Percentiles rank a stretch among this genome's conserved stretches.
Conservation (phyloP, 768 basidiomycete genomes). For the Crassisporium funariophilum region DNA sequence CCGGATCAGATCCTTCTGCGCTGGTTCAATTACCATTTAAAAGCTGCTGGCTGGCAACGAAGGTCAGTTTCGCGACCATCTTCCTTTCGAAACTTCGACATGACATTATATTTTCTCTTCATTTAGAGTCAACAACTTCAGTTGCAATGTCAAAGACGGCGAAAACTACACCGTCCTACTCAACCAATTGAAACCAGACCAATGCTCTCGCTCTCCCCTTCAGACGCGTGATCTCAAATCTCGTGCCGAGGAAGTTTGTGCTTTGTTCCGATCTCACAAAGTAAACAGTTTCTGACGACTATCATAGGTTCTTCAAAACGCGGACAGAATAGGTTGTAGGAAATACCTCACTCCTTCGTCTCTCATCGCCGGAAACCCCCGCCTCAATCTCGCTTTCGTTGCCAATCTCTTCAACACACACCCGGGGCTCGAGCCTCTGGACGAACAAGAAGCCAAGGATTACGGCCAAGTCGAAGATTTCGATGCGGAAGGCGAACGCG, state of each 20-base stretch:
- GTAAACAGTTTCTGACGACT: neutral
- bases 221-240: conserved; percentile 80
- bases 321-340: conserved; percentile 89
- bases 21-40: conserved; percentile 99
- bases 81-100: neutral
- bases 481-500: conserved; percentile 97
- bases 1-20: conserved; percentile 97
- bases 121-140: conserved; percentile 92
- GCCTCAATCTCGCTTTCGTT: conserved; percentile 96
- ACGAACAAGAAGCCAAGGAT: conserved; percentile 91
- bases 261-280: neutral
- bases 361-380: conserved; percentile 91
- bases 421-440: conserved; percentile 92
- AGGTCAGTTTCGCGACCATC: conserved; percentile 46
- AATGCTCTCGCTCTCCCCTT: conserved; percentile 89
- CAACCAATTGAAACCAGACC: conserved; percentile 92
- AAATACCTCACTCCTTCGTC: conserved; percentile 94
- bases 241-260: conserved; percentile 78
- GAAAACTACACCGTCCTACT: conserved; percentile 98
- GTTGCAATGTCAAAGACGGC: conserved; percentile 94
- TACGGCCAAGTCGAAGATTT: conserved; percentile 94
- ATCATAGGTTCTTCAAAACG: conserved; percentile 82
- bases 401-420: conserved; percentile 99
- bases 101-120: conserved; percentile 18
- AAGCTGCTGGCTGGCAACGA: conserved; percentile 89